Percentiles rank a stretch among this genome's conserved stretches.
These are phyloP conservation scores for Ophiostoma ulmi DNA, from an alignment of 2,329 filamentous ascomycete genomes.

Conservation along the genomic window DNA sequence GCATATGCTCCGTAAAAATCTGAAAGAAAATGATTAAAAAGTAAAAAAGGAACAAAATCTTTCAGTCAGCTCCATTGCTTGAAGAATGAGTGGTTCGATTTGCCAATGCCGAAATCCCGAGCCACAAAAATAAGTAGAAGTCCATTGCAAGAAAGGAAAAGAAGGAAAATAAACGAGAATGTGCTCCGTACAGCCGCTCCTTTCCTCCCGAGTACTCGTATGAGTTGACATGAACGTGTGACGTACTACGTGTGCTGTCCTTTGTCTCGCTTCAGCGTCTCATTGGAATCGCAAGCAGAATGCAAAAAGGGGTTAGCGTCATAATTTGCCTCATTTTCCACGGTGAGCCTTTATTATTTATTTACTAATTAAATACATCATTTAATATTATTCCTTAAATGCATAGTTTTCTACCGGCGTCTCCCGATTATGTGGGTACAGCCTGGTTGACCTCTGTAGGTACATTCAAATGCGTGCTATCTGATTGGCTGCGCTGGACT, in stretches of 20 bases:
- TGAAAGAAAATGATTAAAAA: not conserved
- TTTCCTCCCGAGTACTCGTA: not conserved
- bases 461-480: slow-evolving; percentile 23
- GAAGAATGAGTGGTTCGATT: slow-evolving; percentile 23
- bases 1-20: not conserved
- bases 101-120: slow-evolving; percentile 20
- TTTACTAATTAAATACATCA: not conserved
- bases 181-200: slow-evolving; percentile 7
- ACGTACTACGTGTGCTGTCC: not conserved
- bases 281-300: not conserved
- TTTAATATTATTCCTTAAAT: not conserved
- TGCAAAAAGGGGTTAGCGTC: not conserved
- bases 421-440: slow-evolving; percentile 25
- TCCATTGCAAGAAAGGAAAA: too few species aligned
- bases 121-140: not conserved
- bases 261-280: not conserved
- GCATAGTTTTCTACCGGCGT: slow-evolving; percentile 24
- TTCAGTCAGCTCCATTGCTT: slow-evolving; percentile 3
- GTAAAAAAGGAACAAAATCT: not conserved
- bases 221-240: not conserved
- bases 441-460: not conserved
- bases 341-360: slow-evolving; percentile 9
- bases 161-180: not conserved
- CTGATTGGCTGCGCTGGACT: slow-evolving; percentile 24
- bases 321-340: slow-evolving; percentile 2